Conservation (phyloP, 805 yeast species). For the Monosporozyma aerobia region DNA sequence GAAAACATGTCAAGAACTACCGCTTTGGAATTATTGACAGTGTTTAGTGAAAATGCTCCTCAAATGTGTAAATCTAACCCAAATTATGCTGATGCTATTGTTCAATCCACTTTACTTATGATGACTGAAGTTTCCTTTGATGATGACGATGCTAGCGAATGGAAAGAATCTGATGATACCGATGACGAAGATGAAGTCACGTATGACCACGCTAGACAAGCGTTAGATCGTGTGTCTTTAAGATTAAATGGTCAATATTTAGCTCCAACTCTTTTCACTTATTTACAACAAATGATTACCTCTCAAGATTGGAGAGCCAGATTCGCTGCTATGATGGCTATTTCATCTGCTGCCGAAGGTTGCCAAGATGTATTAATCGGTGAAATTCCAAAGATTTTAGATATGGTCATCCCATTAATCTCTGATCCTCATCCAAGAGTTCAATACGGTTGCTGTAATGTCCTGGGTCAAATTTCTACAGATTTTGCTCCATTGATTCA, state of each 20-base stretch:
- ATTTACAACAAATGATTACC: slow-evolving; percentile 71
- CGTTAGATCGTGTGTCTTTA: slow-evolving; percentile 85
- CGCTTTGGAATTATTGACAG: slow-evolving; percentile 79
- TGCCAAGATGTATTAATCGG: slow-evolving; percentile 79
- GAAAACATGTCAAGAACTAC: slow-evolving; percentile 75
- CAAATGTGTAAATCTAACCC: slow-evolving; percentile 83
- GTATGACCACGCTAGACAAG: slow-evolving; percentile 86
- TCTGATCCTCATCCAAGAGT: slow-evolving; percentile 87
- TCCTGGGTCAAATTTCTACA: slow-evolving; percentile 92
- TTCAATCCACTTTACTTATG: slow-evolving; percentile 65
- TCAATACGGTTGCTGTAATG: slow-evolving; percentile 95
- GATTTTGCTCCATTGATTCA: slow-evolving; percentile 90
- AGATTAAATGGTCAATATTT: slow-evolving; percentile 74
- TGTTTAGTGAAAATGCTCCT: slow-evolving; percentile 89
- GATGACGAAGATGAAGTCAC: slow-evolving; percentile 80
- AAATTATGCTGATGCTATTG: slow-evolving; percentile 60
- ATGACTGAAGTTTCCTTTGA: slow-evolving; percentile 88
- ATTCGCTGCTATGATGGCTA: slow-evolving; percentile 94
- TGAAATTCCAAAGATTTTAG: slow-evolving; percentile 74
- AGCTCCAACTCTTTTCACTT: slow-evolving; percentile 80
- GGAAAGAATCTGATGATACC: slow-evolving; percentile 73
- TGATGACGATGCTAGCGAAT: slow-evolving; percentile 81
- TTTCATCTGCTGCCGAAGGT: slow-evolving; percentile 96
- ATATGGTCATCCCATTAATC: slow-evolving; percentile 76
- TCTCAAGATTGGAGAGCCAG: slow-evolving; percentile 86